phyloP scores from a whole-genome alignment of 2,329 filamentous ascomycete genomes.

The Aspergillus calidoustus region DNA sequence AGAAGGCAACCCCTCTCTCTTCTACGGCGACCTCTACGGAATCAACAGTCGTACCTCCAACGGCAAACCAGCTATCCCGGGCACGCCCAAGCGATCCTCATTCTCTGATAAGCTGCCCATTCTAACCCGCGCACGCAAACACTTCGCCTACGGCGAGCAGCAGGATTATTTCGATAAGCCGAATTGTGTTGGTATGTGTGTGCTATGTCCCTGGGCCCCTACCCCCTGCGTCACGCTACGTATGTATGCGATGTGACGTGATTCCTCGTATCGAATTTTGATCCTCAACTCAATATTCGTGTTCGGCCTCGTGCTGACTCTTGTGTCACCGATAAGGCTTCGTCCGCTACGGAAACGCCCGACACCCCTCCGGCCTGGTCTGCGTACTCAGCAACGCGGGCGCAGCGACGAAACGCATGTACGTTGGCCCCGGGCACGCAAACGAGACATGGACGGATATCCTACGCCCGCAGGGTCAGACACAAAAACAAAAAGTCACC shows the following conservation, averaged over 20 bases:
- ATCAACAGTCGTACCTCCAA: neutral
- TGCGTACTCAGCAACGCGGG: slow-evolving; percentile 61
- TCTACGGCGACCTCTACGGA: slow-evolving; percentile 18
- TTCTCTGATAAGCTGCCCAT: slow-evolving; percentile 4
- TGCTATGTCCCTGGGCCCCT: neutral
- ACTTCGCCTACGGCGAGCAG: slow-evolving; percentile 14
- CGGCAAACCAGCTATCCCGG: neutral
- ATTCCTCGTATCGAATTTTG: too few relatives aligned
- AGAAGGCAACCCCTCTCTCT: slow-evolving; percentile 13
- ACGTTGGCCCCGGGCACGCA: slow-evolving; percentile 61
- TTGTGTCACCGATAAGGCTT: slow-evolving; percentile 42
- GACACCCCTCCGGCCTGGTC: slow-evolving; percentile 57
- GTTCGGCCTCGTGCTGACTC: too few relatives aligned
- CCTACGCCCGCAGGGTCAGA: slow-evolving; percentile 53
- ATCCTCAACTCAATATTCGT: too few relatives aligned
- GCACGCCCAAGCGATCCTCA: neutral
- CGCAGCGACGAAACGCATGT: slow-evolving; percentile 60
- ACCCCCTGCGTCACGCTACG: too few relatives aligned
- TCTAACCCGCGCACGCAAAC: slow-evolving; percentile 1
- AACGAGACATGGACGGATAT: slow-evolving; percentile 69
- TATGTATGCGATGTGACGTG: too few relatives aligned
- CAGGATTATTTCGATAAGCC: slow-evolving; percentile 14
- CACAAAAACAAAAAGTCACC: slow-evolving; percentile 50
- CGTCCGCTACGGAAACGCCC: slow-evolving; percentile 55
- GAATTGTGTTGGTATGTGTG: slow-evolving; percentile 7